Evolutionary conservation across 1,139 yeast species (phyloP), one percentile per base, ranked within the genome.

Genomic region (Yamadazyma triangularis): DNA sequence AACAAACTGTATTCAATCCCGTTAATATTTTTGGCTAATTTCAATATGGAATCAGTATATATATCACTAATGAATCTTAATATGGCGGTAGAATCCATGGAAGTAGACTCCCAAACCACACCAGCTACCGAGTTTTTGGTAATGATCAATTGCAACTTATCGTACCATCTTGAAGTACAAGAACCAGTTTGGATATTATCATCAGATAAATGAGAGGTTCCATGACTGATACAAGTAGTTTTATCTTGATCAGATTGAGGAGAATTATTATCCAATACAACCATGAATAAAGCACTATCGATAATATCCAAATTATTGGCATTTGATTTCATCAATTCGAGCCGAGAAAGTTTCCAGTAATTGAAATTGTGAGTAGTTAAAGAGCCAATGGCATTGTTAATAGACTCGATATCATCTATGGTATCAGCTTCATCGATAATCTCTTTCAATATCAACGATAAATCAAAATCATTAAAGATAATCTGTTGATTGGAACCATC

Each of bases 31-130:
- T 78, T 71, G 4, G 89, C 89, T 36, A 83, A 62, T 51, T 86
- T 73, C 37, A 83, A 58, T 13, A 82, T 77, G 27, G 82, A 77
- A 48, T 83, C 93, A 0, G 91, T 79, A 50, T 79, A 83, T 22
- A 79, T 76, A 48, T 83, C 93, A 44, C 86, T 74, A 24, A 82
- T 76, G 45, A 80, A 83, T 35, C 93, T 60, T 40, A 83, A 58
- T 10, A 81, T 84, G 0, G 84, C 79, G 2, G 89, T 82, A 29
- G 86, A 82, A 53, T 83, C 91, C 71, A 82, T 79, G n/a, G 82
- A 73, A 25, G 83, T 74, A 2, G 85, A 78, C 43, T 68, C 74
- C 85, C 89, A 83, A 22, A 80, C 79, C 16, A 83, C 74, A 10
- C 88, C 88, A 1, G 88, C 88, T 29, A 79, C 79, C 0, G 87